phyloP scores from a whole-genome alignment of 768 basidiomycete species.

The Mycena galericulata region DNA sequence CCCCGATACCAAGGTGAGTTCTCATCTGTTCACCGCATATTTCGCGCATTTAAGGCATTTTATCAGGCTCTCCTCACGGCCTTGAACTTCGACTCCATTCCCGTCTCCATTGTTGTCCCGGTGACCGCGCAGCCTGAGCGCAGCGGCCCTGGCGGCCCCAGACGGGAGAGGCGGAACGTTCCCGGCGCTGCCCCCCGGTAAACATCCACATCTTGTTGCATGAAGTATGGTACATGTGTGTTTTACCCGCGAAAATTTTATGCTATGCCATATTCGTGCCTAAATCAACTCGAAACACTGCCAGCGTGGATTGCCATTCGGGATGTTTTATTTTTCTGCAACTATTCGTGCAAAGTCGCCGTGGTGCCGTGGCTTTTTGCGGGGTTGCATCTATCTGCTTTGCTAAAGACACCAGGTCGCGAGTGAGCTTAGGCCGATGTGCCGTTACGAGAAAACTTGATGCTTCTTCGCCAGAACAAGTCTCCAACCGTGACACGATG shows the following conservation, averaged over 20 bases:
- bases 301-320: background rate
- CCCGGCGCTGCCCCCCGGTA: conserved; percentile 76
- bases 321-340: background rate
- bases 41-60: background rate
- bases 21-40: background rate
- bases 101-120: conserved; percentile 76
- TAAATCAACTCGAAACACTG: background rate
- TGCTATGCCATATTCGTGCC: conserved; percentile 27
- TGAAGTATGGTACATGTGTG: conserved; percentile 34
- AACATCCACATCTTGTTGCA: conserved; percentile 36
- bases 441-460: background rate
- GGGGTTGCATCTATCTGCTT: too few relatives aligned
- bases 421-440: too few relatives aligned
- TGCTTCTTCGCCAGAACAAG: background rate
- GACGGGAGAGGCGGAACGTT: conserved; percentile 82
- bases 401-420: too few relatives aligned
- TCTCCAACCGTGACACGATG: background rate
- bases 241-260: conserved; percentile 26
- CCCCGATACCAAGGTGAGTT: conserved; percentile 89
- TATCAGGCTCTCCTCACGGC: conserved; percentile 85
- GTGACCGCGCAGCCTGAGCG: conserved; percentile 78
- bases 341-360: too few relatives aligned
- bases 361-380: too few relatives aligned
- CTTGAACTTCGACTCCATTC: conserved; percentile 95
- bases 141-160: conserved; percentile 53